Base-by-base conservation (phyloP, 176 grass and related monocot species). In the Oryza officinalis region DNA sequence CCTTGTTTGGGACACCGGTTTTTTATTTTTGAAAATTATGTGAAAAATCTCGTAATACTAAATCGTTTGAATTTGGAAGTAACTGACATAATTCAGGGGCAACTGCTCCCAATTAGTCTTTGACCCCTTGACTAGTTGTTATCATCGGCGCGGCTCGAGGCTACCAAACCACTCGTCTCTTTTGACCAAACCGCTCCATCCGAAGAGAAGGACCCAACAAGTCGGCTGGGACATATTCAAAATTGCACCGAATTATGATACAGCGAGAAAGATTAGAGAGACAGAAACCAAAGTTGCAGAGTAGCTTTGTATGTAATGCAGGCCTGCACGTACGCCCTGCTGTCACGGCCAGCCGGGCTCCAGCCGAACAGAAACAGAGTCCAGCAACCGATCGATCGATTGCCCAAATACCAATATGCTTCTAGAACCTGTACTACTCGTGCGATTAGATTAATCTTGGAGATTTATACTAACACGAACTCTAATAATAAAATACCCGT, bases 331-430 rank as follows among this genome's bases (percentile, higher is more conserved):
- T 2, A 85, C 35, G 49, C 75, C 4, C n/a, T 1, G 61, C 11
- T 81, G 68, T 49, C 57, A 13, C 72, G 28, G 28, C 65, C 80
- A 78, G 59, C 65, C 41, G 3, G 67, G 75, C 57, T 32, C 66
- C 86, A 78, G 73, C 72, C 20, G 22, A n/a, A 57, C 52, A 57
- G 18, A 57, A 69, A 28, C 75, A 27, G 13, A 25, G 27, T 69
- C 23, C 74, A 38, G 61, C 69, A 13, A 61, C 22, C n/a, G 1
- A 60, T 17, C 50, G 50, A 54, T 22, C 18, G 50, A 54, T 7
- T 3, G 20, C 17, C 50, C 18, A 54, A 54, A 47, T 35, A 54
- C 6, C 52, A 9, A 22, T 9, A 47, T 57, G 52, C 52, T 57
- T 57, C 52, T n/a, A 57, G 52, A 57, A 57, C 2, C 18, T n/a